Evolutionary conservation across 108 stramenopile genomes (phyloP), one percentile per base, ranked within the genome.

Genomic region (Pelagomonas calceolata): DNA sequence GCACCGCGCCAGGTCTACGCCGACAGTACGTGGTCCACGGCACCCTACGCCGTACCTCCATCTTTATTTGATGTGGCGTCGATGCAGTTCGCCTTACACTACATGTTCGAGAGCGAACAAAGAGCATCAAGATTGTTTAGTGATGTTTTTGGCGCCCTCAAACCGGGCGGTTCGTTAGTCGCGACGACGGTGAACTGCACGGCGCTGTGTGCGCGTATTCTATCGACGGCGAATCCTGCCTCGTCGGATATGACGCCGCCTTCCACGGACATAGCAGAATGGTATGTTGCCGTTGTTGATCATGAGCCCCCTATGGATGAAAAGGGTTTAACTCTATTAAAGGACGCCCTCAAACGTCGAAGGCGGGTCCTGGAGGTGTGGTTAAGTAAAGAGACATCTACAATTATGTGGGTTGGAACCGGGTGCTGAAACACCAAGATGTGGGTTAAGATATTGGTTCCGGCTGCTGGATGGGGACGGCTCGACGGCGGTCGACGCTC

Each of bases 11-110:
- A n/a, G n/a, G 39, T 43, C 39, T 5, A 43, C 39, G 39, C 9
- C 39, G 39, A 43, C 5, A 43, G 39, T 12, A 12, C 39, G 9
- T 60, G 18, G 21, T 17, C 14, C 7, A 60, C 51, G 51, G 37
- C 30, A 9, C n/a, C n/a, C n/a, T n/a, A n/a, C n/a, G n/a, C n/a
- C n/a, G n/a, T n/a, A n/a, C n/a, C n/a, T n/a, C n/a, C n/a, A n/a
- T n/a, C n/a, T n/a, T n/a, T n/a, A n/a, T 99, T 96, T 75, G 94
- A 97, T 80, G 88, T 96, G 7, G 92, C 94, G 4, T 89, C 88
- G 34, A 95, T 95, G 73, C 98, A 99, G 79, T 97, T 99, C 81
- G 96, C 98, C 14, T 88, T 99, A 70, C 98, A 99, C 75, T 99
- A 99, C 85, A 95, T 97, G 95, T 95, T 94, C 83, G 84, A 88